phyloP scores from a whole-genome alignment of 768 basidiomycete species.

The Cytidiella melzeri region DNA sequence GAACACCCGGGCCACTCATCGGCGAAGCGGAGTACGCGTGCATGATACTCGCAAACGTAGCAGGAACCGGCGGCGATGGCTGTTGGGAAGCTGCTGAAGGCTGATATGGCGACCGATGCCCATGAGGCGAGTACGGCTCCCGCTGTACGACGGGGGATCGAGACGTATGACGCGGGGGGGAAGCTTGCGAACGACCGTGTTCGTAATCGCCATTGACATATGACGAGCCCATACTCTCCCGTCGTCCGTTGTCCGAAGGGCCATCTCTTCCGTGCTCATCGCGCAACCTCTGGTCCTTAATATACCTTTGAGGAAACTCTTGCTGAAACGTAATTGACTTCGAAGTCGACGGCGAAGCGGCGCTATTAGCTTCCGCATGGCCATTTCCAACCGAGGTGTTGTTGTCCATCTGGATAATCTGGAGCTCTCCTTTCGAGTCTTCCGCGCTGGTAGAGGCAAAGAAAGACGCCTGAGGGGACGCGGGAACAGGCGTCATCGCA shows the following conservation, averaged over 20 bases:
- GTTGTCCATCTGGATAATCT: slow-evolving; percentile 22
- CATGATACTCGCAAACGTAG: slow-evolving; percentile 66
- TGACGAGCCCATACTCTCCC: slow-evolving; percentile 5
- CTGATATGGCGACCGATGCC: slow-evolving; percentile 24
- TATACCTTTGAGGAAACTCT: slow-evolving; percentile 16
- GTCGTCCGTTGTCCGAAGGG: background rate
- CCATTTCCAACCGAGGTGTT: slow-evolving; percentile 14
- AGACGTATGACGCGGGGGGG: slow-evolving; percentile 16
- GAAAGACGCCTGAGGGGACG: background rate
- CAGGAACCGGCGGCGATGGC: slow-evolving; percentile 32
- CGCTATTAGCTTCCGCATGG: background rate
- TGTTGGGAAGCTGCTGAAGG: slow-evolving; percentile 13
- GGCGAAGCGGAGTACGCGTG: slow-evolving; percentile 51
- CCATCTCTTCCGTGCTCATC: slow-evolving; percentile 8
- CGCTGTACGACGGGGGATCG: slow-evolving; percentile 23
- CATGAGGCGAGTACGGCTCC: slow-evolving; percentile 19
- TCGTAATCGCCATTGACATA: slow-evolving; percentile 11
- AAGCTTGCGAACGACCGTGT: slow-evolving; percentile 24
- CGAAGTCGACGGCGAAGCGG: slow-evolving; percentile 4
- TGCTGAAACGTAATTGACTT: slow-evolving; percentile 24
- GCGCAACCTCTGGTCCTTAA: slow-evolving; percentile 7
- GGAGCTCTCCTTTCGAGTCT: slow-evolving; percentile 16
- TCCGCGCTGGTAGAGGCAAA: background rate
- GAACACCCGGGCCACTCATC: too few species aligned
- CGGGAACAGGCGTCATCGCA: background rate